Conservation (phyloP, 2,329 filamentous ascomycete species). For the Leptographium lundbergii region DNA sequence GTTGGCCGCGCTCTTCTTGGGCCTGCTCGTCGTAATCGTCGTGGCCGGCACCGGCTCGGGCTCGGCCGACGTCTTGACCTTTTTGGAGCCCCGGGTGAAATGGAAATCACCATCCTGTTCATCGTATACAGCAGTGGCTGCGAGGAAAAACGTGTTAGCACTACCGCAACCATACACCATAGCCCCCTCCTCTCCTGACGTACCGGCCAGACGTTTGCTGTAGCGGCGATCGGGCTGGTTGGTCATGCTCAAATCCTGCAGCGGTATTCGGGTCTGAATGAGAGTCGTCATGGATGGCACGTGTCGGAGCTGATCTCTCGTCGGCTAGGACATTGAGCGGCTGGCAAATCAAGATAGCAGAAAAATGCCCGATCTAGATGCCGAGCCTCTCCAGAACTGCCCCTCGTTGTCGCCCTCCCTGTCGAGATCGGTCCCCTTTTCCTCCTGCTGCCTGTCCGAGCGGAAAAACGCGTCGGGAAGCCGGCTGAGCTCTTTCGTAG, state of each 20-base stretch:
- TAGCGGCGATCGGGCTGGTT: slow-evolving; percentile 47
- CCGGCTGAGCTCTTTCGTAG: not conserved
- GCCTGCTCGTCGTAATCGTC: not conserved
- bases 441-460: not conserved
- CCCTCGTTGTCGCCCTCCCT: not conserved
- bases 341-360: no score
- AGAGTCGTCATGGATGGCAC: slow-evolving; percentile 58
- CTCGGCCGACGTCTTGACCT: slow-evolving; percentile 43
- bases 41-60: slow-evolving; percentile 17
- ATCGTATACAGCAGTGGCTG: slow-evolving; percentile 38
- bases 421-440: not conserved
- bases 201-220: slow-evolving; percentile 54
- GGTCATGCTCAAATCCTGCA: slow-evolving; percentile 58
- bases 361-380: not conserved
- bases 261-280: slow-evolving; percentile 49
- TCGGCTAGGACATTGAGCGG: not conserved
- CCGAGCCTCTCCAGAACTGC: not conserved
- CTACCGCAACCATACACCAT: not conserved
- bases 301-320: not conserved
- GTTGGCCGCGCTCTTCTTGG: not conserved
- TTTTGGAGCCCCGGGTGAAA: slow-evolving; percentile 57
- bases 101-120: slow-evolving; percentile 69
- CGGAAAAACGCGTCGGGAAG: not conserved
- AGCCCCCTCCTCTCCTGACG: slow-evolving; percentile 17
- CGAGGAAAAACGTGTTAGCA: slow-evolving; percentile 9